Evolutionary conservation across 2,329 filamentous ascomycete genomes (phyloP), one percentile per base, ranked within the genome.

Genomic region (Colletotrichum navitas): DNA sequence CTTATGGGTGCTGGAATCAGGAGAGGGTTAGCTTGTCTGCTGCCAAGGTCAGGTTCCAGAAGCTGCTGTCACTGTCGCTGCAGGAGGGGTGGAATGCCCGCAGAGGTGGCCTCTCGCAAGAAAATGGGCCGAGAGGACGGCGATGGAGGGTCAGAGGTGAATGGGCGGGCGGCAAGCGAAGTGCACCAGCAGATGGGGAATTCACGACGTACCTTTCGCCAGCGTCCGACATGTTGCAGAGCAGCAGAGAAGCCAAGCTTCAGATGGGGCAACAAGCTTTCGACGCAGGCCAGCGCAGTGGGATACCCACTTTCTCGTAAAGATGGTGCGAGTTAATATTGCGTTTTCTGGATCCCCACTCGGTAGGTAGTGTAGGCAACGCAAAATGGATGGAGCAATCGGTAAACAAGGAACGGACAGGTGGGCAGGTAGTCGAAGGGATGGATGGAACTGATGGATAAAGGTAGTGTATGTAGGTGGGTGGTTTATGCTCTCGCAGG

Each of bases 1-100:
- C 80, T 85, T 87, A 77, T 88, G 87, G 74, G 78, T 77, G 73
- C 79, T 83, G 72, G 51, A 62, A 55, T 64, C 71, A 71, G 59
- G 67, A 73, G 66, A 73, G 68, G 36, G 59, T 71, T 63, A 64
- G 62, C 59, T 39, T 49, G 24, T 21, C 49, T 62, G 51, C 41
- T 29, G 64, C 61, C 58, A 69, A 68, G 61, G 51, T 61, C 45
- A 49, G 49, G 66, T 36, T 63, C 32, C 36, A 29, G 56, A 56
- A 49, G 54, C 18, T 49, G 71, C 39, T 43, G 64, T 39, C 26
- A 56, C 49, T 58, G 64, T 67, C 32, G 51, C 54, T 58, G 55
- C 36, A 73, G 34, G 39, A 55, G 12, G 41, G 47, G 41, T 62
- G 56, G 58, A 54, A 36, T 45, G 45, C 41, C n/a, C 58, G 61